Evolutionary conservation across 306 rosid species (phyloP), one percentile per base, ranked within the genome.

Genomic region (Vachellia pachyceras): DNA sequence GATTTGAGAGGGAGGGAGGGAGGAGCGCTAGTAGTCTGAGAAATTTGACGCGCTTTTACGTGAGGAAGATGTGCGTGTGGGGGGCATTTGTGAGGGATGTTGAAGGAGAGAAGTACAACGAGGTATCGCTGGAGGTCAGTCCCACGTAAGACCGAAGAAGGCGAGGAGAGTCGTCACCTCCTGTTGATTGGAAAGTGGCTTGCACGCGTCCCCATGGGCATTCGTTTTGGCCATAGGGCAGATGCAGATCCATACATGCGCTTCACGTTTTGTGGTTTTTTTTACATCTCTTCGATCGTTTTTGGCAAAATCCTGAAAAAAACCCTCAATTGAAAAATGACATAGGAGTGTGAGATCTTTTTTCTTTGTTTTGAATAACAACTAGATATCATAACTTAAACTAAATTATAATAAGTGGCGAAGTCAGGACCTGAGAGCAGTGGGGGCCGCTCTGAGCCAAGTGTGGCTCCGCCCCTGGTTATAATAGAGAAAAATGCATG

Each of bases 161-260:
- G 71, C 81, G 78, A 81, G 70, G 74, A 73, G 33, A 75, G 79
- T 69, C 82, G 73, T 71, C 77, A 82, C 87, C 46, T 66, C 49
- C 87, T 54, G 61, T 77, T 89, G 86, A 94, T 90, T 90, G 93
- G 91, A 42, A 74, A 55, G 92, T 90, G 87, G 0, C 0, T 0
- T 0, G 0, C 88, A 94, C 95, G 94, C 90, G 88, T 86, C 45
- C 3, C 36, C 12, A 18, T 0, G 57, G 74, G 25, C 35, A 72
- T 76, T 18, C 55, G 58, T 69, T 74, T 73, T 57, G 46, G 14
- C 40, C 63, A 42, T 49, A 9, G 33, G 1, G 33, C 2, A 29
- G 33, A 29, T 29, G 33, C 33, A 29, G 33, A 29, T 29, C 33
- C 33, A 29, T 29, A 29, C 33, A 29, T 29, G 18, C 63, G 13